These are phyloP conservation scores for Fomes fomentarius DNA, from an alignment of 1,284 basidiomycete species.

Conservation along the genomic window DNA sequence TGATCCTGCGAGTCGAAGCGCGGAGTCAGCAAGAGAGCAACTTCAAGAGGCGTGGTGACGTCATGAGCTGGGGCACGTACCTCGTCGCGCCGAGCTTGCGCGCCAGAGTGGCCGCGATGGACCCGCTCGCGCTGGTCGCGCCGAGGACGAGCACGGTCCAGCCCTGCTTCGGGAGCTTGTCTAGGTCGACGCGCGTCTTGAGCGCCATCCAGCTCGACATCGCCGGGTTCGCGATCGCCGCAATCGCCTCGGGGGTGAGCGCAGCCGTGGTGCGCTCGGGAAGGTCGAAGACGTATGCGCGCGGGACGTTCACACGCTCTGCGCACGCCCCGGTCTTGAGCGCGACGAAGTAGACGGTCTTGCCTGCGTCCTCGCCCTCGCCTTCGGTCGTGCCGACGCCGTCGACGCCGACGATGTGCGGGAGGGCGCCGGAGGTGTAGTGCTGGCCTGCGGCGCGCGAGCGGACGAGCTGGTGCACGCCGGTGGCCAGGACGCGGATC, in stretches of 20 bases:
- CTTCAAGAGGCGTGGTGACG: not conserved
- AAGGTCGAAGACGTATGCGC: not conserved
- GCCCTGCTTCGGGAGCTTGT: not conserved
- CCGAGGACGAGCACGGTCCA: not conserved
- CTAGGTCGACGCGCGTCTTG: not conserved
- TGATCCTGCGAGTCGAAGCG: not conserved
- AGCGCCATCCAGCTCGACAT: slow-evolving; percentile 2
- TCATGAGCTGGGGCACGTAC: not conserved
- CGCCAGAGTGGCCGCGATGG: not conserved
- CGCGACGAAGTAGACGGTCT: not conserved
- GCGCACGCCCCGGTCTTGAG: not conserved
- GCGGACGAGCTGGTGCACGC: slow-evolving; percentile 3
- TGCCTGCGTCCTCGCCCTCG: not conserved
- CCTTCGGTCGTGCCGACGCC: not conserved
- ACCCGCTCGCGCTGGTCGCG: slow-evolving; percentile 1
- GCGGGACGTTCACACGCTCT: not conserved
- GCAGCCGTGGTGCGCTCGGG: too few relatives aligned
- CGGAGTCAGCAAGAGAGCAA: not conserved
- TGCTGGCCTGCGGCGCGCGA: slow-evolving; percentile 2
- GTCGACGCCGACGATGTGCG: not conserved
- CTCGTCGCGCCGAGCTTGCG: slow-evolving; percentile 1
- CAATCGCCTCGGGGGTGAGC: not conserved
- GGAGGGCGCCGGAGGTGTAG: slow-evolving; percentile 1
- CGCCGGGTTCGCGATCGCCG: slow-evolving; percentile 1
- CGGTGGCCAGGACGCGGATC: slow-evolving; percentile 1